Conservation (phyloP, 495 filamentous ascomycete species). For the Aspergillus egyptiacus region DNA sequence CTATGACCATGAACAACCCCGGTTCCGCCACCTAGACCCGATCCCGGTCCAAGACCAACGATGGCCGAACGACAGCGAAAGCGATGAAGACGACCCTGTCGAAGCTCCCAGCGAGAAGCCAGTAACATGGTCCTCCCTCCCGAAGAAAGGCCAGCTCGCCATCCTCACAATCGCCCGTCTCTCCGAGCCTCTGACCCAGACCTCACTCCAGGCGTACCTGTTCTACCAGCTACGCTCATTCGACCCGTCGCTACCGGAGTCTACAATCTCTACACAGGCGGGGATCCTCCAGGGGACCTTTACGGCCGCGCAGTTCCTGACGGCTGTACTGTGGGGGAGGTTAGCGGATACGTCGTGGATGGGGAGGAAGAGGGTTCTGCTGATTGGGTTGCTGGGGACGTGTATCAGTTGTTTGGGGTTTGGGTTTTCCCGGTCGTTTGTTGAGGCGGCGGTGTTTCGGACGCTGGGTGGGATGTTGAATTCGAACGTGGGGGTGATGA, state of each 20-base stretch:
- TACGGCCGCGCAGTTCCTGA: slow-evolving; percentile 71
- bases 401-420: slow-evolving; percentile 69
- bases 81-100: slow-evolving; percentile 8
- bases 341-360: slow-evolving; percentile 62
- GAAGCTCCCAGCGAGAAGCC: slow-evolving; percentile 29
- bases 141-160: slow-evolving; percentile 66
- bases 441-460: slow-evolving; percentile 62
- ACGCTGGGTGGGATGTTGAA: slow-evolving; percentile 71
- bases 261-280: slow-evolving; percentile 67
- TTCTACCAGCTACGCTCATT: slow-evolving; percentile 69
- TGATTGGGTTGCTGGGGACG: slow-evolving; percentile 70
- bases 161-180: slow-evolving; percentile 69
- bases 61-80: slow-evolving; percentile 17
- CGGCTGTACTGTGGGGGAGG: slow-evolving; percentile 74
- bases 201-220: slow-evolving; percentile 68
- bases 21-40: slow-evolving; percentile 11
- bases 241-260: slow-evolving; percentile 54
- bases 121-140: slow-evolving; percentile 64
- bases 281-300: slow-evolving; percentile 70
- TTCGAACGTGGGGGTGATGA: slow-evolving; percentile 75
- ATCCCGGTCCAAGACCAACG: slow-evolving; percentile 15
- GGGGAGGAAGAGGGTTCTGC: slow-evolving; percentile 69
- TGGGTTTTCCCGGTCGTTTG: slow-evolving; percentile 67
- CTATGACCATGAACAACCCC: slow-evolving; percentile 8
- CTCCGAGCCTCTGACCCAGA: slow-evolving; percentile 74